These are phyloP conservation scores for Hypoxylon rickii DNA, from an alignment of 495 filamentous ascomycete species.

Conservation along the genomic window DNA sequence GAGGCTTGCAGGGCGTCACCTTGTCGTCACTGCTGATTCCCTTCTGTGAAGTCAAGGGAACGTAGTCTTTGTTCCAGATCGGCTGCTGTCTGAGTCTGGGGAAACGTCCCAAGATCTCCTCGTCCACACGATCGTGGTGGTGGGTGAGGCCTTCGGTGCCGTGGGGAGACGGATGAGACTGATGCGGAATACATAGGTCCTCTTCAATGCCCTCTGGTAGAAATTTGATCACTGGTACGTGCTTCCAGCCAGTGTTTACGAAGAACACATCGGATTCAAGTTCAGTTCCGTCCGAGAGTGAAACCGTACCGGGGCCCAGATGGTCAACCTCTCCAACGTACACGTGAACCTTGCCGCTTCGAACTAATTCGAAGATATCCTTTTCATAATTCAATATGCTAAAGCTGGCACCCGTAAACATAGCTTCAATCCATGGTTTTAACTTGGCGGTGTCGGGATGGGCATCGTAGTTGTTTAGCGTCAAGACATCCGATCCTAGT, in stretches of 20 bases:
- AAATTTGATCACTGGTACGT: slow-evolving; percentile 66
- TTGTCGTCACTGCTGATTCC: slow-evolving; percentile 40
- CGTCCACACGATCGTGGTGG: slow-evolving; percentile 38
- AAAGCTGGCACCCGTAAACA: slow-evolving; percentile 63
- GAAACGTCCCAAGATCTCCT: slow-evolving; percentile 67
- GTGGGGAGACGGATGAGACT: too few relatives aligned
- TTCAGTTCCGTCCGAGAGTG: slow-evolving; percentile 59
- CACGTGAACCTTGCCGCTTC: slow-evolving; percentile 60
- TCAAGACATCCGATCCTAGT: slow-evolving; percentile 58
- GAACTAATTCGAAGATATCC: slow-evolving; percentile 64
- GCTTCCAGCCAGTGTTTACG: slow-evolving; percentile 71
- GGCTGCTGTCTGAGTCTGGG: slow-evolving; percentile 62
- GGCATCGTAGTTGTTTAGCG: slow-evolving; percentile 57
- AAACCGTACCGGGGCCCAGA: slow-evolving; percentile 55
- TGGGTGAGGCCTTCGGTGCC: slow-evolving; percentile 27
- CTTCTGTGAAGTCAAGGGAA: slow-evolving; percentile 46
- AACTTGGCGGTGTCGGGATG: slow-evolving; percentile 64
- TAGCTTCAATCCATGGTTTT: slow-evolving; percentile 61
- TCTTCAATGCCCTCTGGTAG: slow-evolving; percentile 57
- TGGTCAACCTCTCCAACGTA: slow-evolving; percentile 65
- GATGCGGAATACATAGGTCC: slow-evolving; percentile 54
- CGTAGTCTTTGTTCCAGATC: slow-evolving; percentile 46
- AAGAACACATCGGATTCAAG: slow-evolving; percentile 68
- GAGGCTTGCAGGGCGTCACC: slow-evolving; percentile 39
- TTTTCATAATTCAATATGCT: slow-evolving; percentile 70